Base-by-base conservation (phyloP, 352 stramenopile genomes). In the Pythium insidiosum region DNA sequence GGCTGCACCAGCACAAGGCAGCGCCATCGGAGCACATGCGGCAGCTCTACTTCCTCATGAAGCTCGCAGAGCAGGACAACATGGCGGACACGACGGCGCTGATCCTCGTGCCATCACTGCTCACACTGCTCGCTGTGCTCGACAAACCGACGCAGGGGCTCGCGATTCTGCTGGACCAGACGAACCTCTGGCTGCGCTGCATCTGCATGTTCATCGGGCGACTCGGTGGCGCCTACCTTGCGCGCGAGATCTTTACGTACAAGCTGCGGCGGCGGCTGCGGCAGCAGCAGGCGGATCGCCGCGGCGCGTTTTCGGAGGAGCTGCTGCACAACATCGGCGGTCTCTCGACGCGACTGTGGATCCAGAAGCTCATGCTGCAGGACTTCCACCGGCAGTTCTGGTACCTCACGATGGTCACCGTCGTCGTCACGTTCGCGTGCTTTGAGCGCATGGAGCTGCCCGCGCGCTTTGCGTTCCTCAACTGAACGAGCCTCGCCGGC, bases 1-100 rank as follows among this genome's bases (percentile, higher is more conserved):
- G n/a, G n/a, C n/a, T n/a, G n/a, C n/a, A n/a, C n/a, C n/a, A n/a
- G n/a, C n/a, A n/a, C n/a, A n/a, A n/a, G n/a, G n/a, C n/a, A n/a
- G n/a, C n/a, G n/a, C n/a, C n/a, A n/a, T n/a, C 37, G 6, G 63
- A 78, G 21, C 59, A 82, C 19, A 43, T 93, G 39, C 62, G 68
- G 18, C 77, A 74, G 20, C 53, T 93, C 2, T 93, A 93, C 38
- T 93, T 90, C 53, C 59, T 90, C 11, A 93, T 93, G 77, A 93
- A 93, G 37, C 60, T 93, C 3, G 81, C 81, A 0, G 81, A 93
- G 43, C 81, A 93, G 56, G 81, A 93, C 55, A 90, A 90, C 38
- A 93, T 93, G 81, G 81, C 81, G 2, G 81, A 93, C 43, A 90
- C 81, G 28, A 91, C 77, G 0, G 81, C 81, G 5, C 68, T 93